phyloP scores from a whole-genome alignment of 2,329 filamentous ascomycete genomes.

The Colletotrichum camelliae region DNA sequence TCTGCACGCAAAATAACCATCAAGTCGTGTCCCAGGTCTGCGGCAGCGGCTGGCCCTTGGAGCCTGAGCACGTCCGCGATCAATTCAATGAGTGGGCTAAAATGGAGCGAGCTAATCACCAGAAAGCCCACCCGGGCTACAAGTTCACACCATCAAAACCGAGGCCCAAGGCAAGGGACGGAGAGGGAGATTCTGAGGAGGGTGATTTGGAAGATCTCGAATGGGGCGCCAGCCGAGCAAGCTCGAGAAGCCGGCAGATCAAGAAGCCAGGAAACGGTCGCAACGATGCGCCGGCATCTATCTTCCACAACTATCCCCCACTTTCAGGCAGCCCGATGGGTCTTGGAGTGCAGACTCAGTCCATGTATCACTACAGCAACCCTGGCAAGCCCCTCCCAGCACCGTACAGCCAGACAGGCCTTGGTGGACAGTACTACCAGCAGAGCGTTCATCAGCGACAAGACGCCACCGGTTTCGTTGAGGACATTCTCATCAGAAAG shows the following conservation, averaged over 20 bases:
- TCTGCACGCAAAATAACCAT: slow-evolving; percentile 87
- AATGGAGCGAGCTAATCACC: slow-evolving; percentile 84
- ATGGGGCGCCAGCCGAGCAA: slow-evolving; percentile 38
- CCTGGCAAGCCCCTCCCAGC: slow-evolving; percentile 37
- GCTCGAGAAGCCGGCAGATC: slow-evolving; percentile 31
- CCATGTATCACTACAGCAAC: slow-evolving; percentile 22
- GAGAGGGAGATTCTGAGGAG: slow-evolving; percentile 43
- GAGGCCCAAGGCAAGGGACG: slow-evolving; percentile 41
- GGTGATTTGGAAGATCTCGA: slow-evolving; percentile 54
- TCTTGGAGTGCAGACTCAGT: slow-evolving; percentile 17
- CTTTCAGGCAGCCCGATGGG: slow-evolving; percentile 18
- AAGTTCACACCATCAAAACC: slow-evolving; percentile 90
- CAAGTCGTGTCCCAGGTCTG: slow-evolving; percentile 90
- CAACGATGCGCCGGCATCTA: slow-evolving; percentile 27
- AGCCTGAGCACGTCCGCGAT: slow-evolving; percentile 73
- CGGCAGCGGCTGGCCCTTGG: slow-evolving; percentile 84
- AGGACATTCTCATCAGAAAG: slow-evolving; percentile 36
- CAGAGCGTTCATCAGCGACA: slow-evolving; percentile 33
- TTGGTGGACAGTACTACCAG: slow-evolving; percentile 41
- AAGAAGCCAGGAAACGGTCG: slow-evolving; percentile 34
- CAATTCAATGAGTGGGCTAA: slow-evolving; percentile 81
- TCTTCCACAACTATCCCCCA: slow-evolving; percentile 17
- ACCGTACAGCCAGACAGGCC: slow-evolving; percentile 37
- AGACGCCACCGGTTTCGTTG: slow-evolving; percentile 27
- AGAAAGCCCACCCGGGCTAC: slow-evolving; percentile 85